Conservation (phyloP, 257 asterid species). For the Vinca minor region DNA sequence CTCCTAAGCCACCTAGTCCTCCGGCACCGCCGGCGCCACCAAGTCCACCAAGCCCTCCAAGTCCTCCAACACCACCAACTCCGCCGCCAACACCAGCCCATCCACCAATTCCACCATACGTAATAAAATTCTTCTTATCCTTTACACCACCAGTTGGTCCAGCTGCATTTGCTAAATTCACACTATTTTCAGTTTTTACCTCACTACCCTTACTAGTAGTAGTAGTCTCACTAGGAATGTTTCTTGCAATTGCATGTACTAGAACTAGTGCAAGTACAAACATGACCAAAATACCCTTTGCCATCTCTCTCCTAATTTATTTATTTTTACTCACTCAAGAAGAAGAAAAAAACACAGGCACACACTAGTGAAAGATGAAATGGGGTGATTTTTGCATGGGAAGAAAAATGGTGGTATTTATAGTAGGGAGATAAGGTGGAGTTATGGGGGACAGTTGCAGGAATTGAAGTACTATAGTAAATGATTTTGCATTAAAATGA, state of each 20-base stretch:
- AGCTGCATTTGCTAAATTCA: conserved; percentile 5
- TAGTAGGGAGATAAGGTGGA: too few species aligned
- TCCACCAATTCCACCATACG: conserved; percentile 49
- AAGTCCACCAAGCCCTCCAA: conserved; percentile 26
- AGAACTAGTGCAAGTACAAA: conserved; percentile 30
- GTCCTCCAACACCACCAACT: conserved; percentile 41
- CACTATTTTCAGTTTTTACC: conserved; percentile 9
- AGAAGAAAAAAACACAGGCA: conserved; percentile 9
- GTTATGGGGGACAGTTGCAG: conserved; percentile 22
- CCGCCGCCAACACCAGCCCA: too few species aligned
- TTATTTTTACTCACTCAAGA: background rate
- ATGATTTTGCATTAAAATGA: conserved; percentile 16
- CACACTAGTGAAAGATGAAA: conserved; percentile 12
- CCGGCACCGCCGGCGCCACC: conserved; percentile 23
- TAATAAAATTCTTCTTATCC: conserved; percentile 57
- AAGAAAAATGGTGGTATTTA: too few species aligned
- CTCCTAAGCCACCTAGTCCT: conserved; percentile 26
- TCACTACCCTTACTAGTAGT: background rate
- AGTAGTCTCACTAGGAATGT: conserved; percentile 34
- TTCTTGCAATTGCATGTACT: conserved; percentile 42
- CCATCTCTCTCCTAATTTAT: conserved; percentile 22
- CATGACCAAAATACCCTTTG: conserved; percentile 24
- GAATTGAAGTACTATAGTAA: conserved; percentile 11
- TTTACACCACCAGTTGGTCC: conserved; percentile 21
- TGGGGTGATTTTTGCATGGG: conserved; percentile 15